phyloP scores from a whole-genome alignment of 2,329 filamentous ascomycete genomes.

The Fusarium metavorans region DNA sequence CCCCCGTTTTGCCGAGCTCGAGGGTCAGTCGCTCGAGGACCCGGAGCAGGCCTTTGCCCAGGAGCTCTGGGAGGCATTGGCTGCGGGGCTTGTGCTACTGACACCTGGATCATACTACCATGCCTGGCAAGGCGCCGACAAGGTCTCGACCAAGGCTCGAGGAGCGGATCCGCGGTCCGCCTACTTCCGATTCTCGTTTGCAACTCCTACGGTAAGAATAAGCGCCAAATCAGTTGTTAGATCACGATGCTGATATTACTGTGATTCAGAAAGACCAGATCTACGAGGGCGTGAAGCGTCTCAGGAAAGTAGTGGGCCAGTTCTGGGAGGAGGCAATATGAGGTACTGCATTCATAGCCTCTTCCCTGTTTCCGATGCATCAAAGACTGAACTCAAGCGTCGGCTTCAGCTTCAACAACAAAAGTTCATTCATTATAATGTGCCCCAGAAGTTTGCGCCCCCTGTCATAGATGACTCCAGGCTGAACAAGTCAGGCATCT shows the following conservation, averaged over 20 bases:
- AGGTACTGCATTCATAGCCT: background rate
- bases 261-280: background rate
- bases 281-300: background rate
- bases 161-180: background rate
- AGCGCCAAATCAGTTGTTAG: too few species aligned
- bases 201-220: background rate
- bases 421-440: background rate
- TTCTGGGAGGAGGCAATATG: background rate
- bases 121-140: background rate
- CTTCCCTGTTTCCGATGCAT: background rate
- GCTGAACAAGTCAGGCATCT: background rate
- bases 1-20: background rate
- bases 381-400: background rate
- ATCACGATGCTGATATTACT: background rate
- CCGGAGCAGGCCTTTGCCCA: background rate
- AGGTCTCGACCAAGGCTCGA: background rate
- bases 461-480: background rate
- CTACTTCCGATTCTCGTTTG: background rate
- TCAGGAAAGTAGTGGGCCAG: background rate
- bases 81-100: background rate
- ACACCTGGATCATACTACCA: background rate
- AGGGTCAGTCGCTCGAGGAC: background rate
- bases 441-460: background rate
- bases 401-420: background rate
- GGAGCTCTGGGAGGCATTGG: background rate